A percentile compares a stretch with the other conserved stretches of the same genome.
These are phyloP conservation scores for Debaryomyces sp. DNA, from an alignment of 1,139 yeast species.

Conservation along the genomic window DNA sequence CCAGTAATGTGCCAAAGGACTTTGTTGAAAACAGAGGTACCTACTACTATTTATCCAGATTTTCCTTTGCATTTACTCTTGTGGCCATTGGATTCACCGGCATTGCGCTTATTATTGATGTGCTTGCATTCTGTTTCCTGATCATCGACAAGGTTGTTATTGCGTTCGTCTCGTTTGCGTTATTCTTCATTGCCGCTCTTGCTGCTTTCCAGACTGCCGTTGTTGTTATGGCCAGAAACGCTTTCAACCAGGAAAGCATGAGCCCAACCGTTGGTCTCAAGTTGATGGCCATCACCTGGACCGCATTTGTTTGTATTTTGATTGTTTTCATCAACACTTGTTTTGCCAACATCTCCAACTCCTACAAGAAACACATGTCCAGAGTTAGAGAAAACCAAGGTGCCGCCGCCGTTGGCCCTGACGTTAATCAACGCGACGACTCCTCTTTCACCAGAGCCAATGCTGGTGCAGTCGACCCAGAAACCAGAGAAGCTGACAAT, in stretches of 20 bases:
- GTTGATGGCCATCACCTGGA: constrained; percentile 69
- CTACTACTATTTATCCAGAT: constrained; percentile 70
- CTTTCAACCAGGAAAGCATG: constrained; percentile 52
- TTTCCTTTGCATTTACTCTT: constrained; percentile 67
- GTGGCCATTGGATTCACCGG: constrained; percentile 59
- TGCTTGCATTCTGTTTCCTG: constrained; percentile 48
- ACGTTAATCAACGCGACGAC: constrained; percentile 35
- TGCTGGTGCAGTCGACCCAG: constrained; percentile 33
- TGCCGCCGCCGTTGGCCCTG: constrained; percentile 17
- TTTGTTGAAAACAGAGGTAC: constrained; percentile 60
- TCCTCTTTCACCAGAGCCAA: constrained; percentile 49
- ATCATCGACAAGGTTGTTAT: constrained; percentile 57
- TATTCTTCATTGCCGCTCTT: constrained; percentile 58
- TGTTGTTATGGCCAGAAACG: constrained; percentile 62
- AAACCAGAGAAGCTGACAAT: constrained; percentile 37
- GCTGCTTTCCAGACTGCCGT: constrained; percentile 71
- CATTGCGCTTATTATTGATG: constrained; percentile 41
- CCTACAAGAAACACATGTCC: constrained; percentile 48
- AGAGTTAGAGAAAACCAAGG: constrained; percentile 31
- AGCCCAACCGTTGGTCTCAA: constrained; percentile 56
- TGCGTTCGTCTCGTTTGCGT: constrained; percentile 53
- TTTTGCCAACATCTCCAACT: constrained; percentile 51
- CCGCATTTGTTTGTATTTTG: constrained; percentile 57
- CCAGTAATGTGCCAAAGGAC: constrained; percentile 51
- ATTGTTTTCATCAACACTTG: constrained; percentile 59